Conservation (phyloP, 345 rosid species). For the Euclidium syriacum region DNA sequence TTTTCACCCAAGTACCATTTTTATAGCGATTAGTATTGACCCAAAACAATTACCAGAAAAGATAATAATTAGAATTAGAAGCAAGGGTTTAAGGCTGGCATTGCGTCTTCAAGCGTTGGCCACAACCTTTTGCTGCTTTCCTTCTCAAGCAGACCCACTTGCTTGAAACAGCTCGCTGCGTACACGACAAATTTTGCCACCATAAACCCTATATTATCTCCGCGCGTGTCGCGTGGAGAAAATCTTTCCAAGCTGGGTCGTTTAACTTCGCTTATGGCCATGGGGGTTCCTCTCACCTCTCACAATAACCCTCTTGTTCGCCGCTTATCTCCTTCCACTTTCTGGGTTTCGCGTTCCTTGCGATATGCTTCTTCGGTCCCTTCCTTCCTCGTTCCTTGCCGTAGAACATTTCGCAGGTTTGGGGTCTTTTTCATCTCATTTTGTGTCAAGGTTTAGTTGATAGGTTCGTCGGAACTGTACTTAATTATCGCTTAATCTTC, state of each 20-base stretch:
- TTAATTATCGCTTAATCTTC: neutral
- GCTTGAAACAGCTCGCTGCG: neutral
- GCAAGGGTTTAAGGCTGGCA: conserved; percentile 16
- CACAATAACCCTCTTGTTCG: conserved; percentile 40
- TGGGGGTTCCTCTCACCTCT: conserved; percentile 58
- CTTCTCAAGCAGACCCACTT: conserved; percentile 27
- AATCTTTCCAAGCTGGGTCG: conserved; percentile 46
- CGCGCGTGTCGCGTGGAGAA: neutral
- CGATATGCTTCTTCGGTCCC: conserved; percentile 5
- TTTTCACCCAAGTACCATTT: too few species aligned
- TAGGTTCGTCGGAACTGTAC: neutral
- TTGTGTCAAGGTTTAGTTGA: neutral
- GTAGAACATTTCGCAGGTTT: conserved; percentile 26
- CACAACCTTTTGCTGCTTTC: conserved; percentile 13
- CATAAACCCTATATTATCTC: conserved; percentile 23
- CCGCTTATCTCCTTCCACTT: conserved; percentile 39
- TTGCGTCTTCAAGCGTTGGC: conserved; percentile 23
- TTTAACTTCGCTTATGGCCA: conserved; percentile 41
- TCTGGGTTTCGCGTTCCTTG: conserved; percentile 28
- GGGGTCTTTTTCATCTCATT: neutral
- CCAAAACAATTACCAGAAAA: too few species aligned
- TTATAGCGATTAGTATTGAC: too few species aligned
- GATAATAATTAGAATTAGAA: too few species aligned
- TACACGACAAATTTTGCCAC: conserved; percentile 28
- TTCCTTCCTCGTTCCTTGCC: conserved; percentile 13